Evolutionary conservation across 495 filamentous ascomycete species (phyloP).

Genomic region (Penicillium coprophilum): DNA sequence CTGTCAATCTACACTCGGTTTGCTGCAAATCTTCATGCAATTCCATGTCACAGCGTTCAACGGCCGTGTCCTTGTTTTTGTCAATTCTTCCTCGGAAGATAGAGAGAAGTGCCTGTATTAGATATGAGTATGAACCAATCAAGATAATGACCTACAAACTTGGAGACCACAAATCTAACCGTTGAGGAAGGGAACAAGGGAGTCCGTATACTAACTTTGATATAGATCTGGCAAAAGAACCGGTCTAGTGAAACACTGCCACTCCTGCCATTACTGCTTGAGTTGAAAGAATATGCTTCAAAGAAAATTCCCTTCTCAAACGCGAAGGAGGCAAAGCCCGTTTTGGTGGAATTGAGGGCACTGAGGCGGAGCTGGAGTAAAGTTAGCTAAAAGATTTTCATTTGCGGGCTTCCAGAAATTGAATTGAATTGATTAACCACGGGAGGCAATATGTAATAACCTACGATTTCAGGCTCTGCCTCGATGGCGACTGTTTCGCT

Average conservation of each 20-base stretch:
- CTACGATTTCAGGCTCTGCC: conserved; percentile 70
- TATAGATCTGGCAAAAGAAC: conserved; percentile 73
- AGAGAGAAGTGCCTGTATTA: conserved; percentile 63
- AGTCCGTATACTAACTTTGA: conserved; percentile 51
- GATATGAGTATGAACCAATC: background rate
- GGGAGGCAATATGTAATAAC: conserved; percentile 16
- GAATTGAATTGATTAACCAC: background rate
- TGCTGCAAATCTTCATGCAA: conserved; percentile 72
- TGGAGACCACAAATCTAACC: background rate
- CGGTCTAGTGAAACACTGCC: conserved; percentile 42
- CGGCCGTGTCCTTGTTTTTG: conserved; percentile 70
- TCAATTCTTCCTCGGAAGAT: conserved; percentile 70
- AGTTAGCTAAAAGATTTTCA: background rate
- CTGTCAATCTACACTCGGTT: conserved; percentile 73
- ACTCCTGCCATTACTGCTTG: conserved; percentile 10
- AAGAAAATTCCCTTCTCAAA: conserved; percentile 79
- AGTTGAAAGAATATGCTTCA: conserved; percentile 58
- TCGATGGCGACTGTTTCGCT: conserved; percentile 87
- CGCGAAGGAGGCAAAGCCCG: conserved; percentile 81
- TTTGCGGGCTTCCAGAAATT: background rate
- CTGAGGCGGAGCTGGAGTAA: conserved; percentile 69
- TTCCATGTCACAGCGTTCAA: conserved; percentile 84
- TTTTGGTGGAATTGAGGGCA: conserved; percentile 87
- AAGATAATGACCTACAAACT: background rate
- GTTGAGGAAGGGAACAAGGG: no score